Conservation (phyloP, 2,329 filamentous ascomycete genomes). For the Tetracladium maxilliforme region DNA sequence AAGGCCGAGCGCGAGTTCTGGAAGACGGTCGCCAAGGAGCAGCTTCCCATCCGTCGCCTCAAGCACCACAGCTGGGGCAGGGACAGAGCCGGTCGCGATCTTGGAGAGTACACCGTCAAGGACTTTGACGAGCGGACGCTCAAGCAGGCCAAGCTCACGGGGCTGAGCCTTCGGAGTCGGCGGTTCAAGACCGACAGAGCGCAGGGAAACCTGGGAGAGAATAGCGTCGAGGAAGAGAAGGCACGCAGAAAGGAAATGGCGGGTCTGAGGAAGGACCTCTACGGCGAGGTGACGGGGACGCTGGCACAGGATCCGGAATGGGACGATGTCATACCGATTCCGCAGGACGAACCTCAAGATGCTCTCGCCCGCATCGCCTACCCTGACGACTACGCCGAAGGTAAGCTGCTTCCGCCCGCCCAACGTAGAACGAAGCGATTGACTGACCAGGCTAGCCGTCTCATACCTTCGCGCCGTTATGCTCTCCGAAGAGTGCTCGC, state of each 20-base stretch:
- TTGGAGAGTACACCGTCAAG: slow-evolving; percentile 29
- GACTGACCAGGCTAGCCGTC: slow-evolving; percentile 41
- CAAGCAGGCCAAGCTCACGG: slow-evolving; percentile 25
- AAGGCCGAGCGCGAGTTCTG: too few relatives aligned
- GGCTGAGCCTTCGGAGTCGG: slow-evolving; percentile 26
- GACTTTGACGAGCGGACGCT: slow-evolving; percentile 27
- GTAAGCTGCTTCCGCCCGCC: slow-evolving; percentile 20
- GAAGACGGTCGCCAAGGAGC: too few relatives aligned
- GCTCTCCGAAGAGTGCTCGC: slow-evolving; percentile 71
- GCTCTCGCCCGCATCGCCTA: slow-evolving; percentile 92
- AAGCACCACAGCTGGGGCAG: slow-evolving; percentile 31
- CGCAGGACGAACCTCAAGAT: slow-evolving; percentile 67
- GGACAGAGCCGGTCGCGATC: slow-evolving; percentile 31
- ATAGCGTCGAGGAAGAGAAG: slow-evolving; percentile 28
- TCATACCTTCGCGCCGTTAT: slow-evolving; percentile 89
- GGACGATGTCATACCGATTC: slow-evolving; percentile 73
- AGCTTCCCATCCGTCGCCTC: too few relatives aligned
- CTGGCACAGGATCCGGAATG: slow-evolving; percentile 60
- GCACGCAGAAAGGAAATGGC: slow-evolving; percentile 37
- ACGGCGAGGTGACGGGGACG: slow-evolving; percentile 31
- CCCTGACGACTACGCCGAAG: slow-evolving; percentile 73
- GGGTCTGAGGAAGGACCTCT: slow-evolving; percentile 31
- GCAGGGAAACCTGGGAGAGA: slow-evolving; percentile 15
- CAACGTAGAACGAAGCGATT: slow-evolving; percentile 1
- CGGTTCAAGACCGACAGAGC: slow-evolving; percentile 17